phyloP scores from a whole-genome alignment of 306 rosid genomes.

The Cucurbita moschata region DNA sequence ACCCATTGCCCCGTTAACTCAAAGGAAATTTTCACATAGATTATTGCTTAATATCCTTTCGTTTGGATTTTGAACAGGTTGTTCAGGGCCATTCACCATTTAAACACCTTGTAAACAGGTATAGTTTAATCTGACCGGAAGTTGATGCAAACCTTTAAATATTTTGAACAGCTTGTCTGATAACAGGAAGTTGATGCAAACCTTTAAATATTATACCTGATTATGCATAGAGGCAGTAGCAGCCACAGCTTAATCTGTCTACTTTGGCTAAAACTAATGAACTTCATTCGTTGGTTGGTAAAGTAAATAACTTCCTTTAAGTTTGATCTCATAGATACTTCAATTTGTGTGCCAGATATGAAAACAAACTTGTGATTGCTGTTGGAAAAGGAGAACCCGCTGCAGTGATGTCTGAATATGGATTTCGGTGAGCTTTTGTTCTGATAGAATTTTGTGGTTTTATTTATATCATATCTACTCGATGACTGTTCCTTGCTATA shows the following conservation, averaged over 20 bases:
- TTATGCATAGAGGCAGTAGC: background rate
- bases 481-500: background rate
- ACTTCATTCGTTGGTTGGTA: background rate
- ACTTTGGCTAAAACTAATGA: background rate
- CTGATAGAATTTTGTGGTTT: conserved; percentile 3
- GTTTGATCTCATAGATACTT: conserved; percentile 6
- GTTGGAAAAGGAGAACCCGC: conserved; percentile 95
- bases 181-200: background rate
- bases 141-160: background rate
- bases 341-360: conserved; percentile 31
- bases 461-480: background rate
- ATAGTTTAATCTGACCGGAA: conserved; percentile 9
- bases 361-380: conserved; percentile 63
- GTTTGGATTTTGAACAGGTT: conserved; percentile 35
- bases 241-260: background rate
- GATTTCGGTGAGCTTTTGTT: conserved; percentile 47
- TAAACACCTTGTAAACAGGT: conserved; percentile 64
- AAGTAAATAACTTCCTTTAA: background rate
- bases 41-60: background rate
- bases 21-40: background rate
- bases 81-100: conserved; percentile 87
- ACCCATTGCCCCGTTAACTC: background rate
- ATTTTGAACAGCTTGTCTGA: background rate
- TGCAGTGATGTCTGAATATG: conserved; percentile 75
- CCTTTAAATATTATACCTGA: background rate